These are phyloP conservation scores for Alisma plantagoaquatica DNA, from an alignment of 106 monocot genomes.

Conservation along the genomic window DNA sequence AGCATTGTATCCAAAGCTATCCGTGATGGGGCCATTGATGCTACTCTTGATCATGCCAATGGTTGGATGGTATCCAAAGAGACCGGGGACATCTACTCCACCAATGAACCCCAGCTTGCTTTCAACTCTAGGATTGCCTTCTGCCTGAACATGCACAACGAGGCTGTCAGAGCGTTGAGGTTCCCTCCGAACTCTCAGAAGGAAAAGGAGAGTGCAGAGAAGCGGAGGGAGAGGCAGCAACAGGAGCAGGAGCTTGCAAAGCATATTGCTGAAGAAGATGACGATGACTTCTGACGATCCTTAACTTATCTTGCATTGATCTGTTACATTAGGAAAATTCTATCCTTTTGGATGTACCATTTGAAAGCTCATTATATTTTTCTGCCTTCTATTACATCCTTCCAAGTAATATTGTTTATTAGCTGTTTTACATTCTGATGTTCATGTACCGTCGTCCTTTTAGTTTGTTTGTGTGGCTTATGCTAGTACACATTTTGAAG, in stretches of 20 bases:
- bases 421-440: too few species aligned
- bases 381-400: too few species aligned
- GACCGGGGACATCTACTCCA: slow-evolving; percentile 91
- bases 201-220: slow-evolving; percentile 90
- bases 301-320: too few species aligned
- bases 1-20: slow-evolving; percentile 94
- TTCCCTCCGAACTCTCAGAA: slow-evolving; percentile 92
- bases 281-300: slow-evolving; percentile 86
- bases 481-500: too few species aligned
- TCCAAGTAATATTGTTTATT: too few species aligned
- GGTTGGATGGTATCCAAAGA: slow-evolving; percentile 98
- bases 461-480: too few species aligned
- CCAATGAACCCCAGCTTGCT: slow-evolving; percentile 89
- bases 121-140: slow-evolving; percentile 92
- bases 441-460: too few species aligned
- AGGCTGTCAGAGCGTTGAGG: slow-evolving; percentile 80
- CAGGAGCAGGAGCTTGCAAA: slow-evolving; percentile 94
- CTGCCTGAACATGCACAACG: slow-evolving; percentile 97
- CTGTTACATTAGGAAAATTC: too few species aligned
- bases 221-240: slow-evolving; percentile 89
- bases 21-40: slow-evolving; percentile 90
- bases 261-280: slow-evolving; percentile 90
- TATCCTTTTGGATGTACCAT: too few species aligned
- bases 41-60: slow-evolving; percentile 72
- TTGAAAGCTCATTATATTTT: too few species aligned